Evolutionary conservation across 2,329 filamentous ascomycete species (phyloP).

Genomic region (Tolypocladium paradoxum): DNA sequence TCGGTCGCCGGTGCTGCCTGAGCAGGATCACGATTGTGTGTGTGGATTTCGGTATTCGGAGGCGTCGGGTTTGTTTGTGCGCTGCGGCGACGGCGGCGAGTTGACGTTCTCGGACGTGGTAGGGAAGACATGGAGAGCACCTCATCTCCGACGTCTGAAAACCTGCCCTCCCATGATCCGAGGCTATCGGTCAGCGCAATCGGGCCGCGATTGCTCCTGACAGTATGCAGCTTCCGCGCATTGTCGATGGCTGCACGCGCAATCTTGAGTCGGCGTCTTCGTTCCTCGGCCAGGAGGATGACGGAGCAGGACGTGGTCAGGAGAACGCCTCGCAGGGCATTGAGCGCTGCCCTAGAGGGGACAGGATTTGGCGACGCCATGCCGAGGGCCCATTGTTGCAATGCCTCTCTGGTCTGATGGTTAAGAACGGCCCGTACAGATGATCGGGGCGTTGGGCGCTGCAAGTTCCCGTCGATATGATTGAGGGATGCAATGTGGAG

Average conservation of each 20-base stretch:
- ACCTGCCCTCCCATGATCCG: conserved; percentile 7
- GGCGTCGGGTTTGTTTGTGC: neutral
- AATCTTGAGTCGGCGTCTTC: conserved; percentile 41
- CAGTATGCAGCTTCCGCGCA: conserved; percentile 37
- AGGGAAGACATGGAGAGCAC: conserved; percentile 9
- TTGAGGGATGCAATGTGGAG: neutral
- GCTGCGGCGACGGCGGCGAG: conserved; percentile 17
- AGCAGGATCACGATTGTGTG: neutral
- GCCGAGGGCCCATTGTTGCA: conserved; percentile 15
- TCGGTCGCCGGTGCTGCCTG: neutral
- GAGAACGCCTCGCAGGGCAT: conserved; percentile 43
- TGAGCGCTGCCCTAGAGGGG: conserved; percentile 44
- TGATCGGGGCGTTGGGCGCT: neutral
- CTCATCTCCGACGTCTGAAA: conserved; percentile 13
- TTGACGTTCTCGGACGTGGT: conserved; percentile 10
- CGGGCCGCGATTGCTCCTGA: conserved; percentile 19
- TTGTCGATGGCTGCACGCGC: conserved; percentile 40
- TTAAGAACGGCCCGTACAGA: neutral
- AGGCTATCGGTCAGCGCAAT: conserved; percentile 15
- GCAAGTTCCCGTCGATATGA: neutral
- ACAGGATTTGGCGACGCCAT: conserved; percentile 38
- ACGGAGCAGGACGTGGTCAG: conserved; percentile 48
- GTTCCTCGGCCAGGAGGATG: conserved; percentile 44
- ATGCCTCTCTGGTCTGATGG: neutral
- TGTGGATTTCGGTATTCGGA: neutral